Evolutionary conservation across 257 asterid genomes (phyloP), one percentile per base, ranked within the genome.

Genomic region (Linaria vulgaris): DNA sequence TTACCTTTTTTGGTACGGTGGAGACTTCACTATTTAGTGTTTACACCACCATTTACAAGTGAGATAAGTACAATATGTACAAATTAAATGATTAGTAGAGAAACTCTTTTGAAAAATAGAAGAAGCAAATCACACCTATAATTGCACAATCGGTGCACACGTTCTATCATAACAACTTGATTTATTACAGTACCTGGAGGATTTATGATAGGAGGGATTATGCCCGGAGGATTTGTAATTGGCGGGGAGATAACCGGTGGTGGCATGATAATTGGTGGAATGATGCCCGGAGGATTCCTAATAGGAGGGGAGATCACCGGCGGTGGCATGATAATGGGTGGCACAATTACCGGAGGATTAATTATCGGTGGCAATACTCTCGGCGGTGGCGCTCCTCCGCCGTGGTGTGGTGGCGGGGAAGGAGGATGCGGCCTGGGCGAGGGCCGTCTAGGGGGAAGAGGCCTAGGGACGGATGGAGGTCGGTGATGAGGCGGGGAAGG

Each of bases 131-230:
- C n/a, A n/a, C n/a, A n/a, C n/a, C n/a, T n/a, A n/a, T n/a, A n/a
- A n/a, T n/a, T n/a, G n/a, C n/a, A n/a, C n/a, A n/a, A n/a, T n/a
- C n/a, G n/a, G n/a, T n/a, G n/a, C n/a, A n/a, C n/a, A n/a, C n/a
- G n/a, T n/a, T n/a, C n/a, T n/a, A n/a, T n/a, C n/a, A n/a, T n/a
- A n/a, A n/a, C n/a, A n/a, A n/a, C n/a, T n/a, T n/a, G n/a, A n/a
- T n/a, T n/a, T n/a, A n/a, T n/a, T n/a, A n/a, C n/a, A n/a, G n/a
- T 54, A 14, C 74, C 69, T 0, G 82, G 90, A 10, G 92, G 92
- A 12, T 25, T 27, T 27, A 27, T 27, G 3, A 27, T 27, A 27
- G 34, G 34, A 27, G 34, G 34, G 34, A 27, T 27, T 3, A 27
- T 27, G 3, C 34, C 34, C 34, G 34, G 34, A 27, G 34, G 34